phyloP scores from a whole-genome alignment of 2,329 filamentous ascomycete species.

The Aspergillus pseudoglaucus region DNA sequence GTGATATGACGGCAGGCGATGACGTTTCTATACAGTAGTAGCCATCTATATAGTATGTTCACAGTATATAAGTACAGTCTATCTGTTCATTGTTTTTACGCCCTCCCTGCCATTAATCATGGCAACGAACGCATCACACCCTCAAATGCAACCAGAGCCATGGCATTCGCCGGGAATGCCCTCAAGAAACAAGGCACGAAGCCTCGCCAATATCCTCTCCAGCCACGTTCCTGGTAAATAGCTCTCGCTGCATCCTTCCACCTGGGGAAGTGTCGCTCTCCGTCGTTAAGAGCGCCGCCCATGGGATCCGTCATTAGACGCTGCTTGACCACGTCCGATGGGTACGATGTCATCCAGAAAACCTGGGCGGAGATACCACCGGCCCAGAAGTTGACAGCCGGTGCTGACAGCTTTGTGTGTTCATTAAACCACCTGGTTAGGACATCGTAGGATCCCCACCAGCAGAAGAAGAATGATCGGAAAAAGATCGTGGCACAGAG shows the following conservation, averaged over 20 bases:
- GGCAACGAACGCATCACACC: conserved; percentile 66
- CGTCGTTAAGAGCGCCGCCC: conserved; percentile 62
- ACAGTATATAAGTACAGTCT: not conserved
- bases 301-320: conserved; percentile 93
- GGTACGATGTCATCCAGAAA: conserved; percentile 91
- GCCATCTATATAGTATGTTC: too few species aligned
- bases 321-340: conserved; percentile 91
- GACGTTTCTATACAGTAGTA: conserved; percentile 3
- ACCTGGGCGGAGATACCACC: conserved; percentile 87
- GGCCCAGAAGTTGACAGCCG: conserved; percentile 93
- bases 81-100: not conserved
- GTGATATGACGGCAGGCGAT: too few species aligned
- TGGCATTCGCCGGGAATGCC: conserved; percentile 92
- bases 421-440: conserved; percentile 63
- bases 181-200: conserved; percentile 90
- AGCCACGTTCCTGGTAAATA: conserved; percentile 70
- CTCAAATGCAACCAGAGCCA: conserved; percentile 90
- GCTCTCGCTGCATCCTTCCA: conserved; percentile 76
- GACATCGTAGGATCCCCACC: conserved; percentile 94
- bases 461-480: conserved; percentile 91
- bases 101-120: conserved; percentile 12
- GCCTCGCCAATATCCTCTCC: conserved; percentile 81
- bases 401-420: conserved; percentile 64
- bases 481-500: conserved; percentile 80
- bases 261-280: conserved; percentile 59